Evolutionary conservation across 208 protist species (phyloP).

Genomic region (Leptomonas seymouri): DNA sequence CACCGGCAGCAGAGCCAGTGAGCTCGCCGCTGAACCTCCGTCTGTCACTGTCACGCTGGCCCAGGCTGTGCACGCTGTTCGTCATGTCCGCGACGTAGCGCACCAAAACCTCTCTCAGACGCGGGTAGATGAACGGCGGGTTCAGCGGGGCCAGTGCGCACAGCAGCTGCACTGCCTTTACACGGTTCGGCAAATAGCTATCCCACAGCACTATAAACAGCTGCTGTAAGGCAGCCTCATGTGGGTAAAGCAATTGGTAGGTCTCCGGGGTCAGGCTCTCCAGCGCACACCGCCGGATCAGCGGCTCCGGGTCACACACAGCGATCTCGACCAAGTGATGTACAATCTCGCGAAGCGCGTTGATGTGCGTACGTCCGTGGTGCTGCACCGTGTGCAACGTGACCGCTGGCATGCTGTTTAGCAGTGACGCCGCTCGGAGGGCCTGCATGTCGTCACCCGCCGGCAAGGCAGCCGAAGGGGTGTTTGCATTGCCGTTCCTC

Average conservation of each 20-base stretch:
- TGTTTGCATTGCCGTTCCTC: background rate
- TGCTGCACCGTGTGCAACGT: slow-evolving; percentile 35
- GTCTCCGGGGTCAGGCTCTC: slow-evolving; percentile 50
- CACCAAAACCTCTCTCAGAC: slow-evolving; percentile 66
- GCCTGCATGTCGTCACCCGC: background rate
- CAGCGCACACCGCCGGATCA: slow-evolving; percentile 63
- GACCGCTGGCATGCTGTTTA: background rate
- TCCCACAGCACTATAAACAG: slow-evolving; percentile 76
- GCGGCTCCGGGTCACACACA: slow-evolving; percentile 68
- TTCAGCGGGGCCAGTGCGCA: slow-evolving; percentile 63
- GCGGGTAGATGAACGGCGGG: slow-evolving; percentile 62
- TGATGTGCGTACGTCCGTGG: slow-evolving; percentile 68
- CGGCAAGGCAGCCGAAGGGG: background rate
- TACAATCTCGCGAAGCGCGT: slow-evolving; percentile 60
- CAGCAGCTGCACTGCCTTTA: slow-evolving; percentile 65
- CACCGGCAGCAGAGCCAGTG: slow-evolving; percentile 31
- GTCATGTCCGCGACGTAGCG: slow-evolving; percentile 57
- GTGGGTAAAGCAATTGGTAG: slow-evolving; percentile 71
- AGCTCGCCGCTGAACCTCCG: slow-evolving; percentile 13
- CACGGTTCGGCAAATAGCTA: slow-evolving; percentile 57
- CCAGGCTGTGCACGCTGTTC: slow-evolving; percentile 1
- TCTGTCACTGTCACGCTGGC: slow-evolving; percentile 1
- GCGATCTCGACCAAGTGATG: slow-evolving; percentile 72
- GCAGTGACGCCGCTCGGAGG: background rate
- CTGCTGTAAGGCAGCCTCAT: slow-evolving; percentile 59